These are phyloP conservation scores for Recurvomyces mirabilis DNA, from an alignment of 495 filamentous ascomycete genomes.

Conservation along the genomic window DNA sequence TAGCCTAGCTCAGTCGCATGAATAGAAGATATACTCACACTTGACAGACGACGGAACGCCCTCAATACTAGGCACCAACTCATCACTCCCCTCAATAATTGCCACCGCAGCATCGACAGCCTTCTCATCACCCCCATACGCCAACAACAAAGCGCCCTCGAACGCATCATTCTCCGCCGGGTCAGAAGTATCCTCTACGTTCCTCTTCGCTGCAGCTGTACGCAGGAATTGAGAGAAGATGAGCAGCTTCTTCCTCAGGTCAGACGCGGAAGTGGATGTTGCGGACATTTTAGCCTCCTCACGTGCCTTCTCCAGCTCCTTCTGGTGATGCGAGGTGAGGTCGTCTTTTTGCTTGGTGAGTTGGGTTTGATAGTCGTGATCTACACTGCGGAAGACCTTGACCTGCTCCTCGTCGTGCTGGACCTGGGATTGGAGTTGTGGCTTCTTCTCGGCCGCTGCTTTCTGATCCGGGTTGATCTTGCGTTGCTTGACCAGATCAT, in stretches of 20 bases:
- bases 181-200: constrained; percentile 48
- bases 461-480: constrained; percentile 93
- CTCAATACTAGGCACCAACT: constrained; percentile 54
- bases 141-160: constrained; percentile 75
- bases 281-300: constrained; percentile 39
- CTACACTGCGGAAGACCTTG: constrained; percentile 68
- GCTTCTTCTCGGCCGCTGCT: constrained; percentile 79
- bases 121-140: constrained; percentile 75
- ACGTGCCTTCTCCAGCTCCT: constrained; percentile 59
- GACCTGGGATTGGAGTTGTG: constrained; percentile 62
- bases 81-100: constrained; percentile 69
- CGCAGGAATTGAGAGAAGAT: constrained; percentile 35
- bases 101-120: constrained; percentile 77
- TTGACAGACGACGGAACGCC: constrained; percentile 58
- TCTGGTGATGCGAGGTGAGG: constrained; percentile 56
- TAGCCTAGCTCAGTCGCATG: constrained; percentile 24
- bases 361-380: constrained; percentile 61
- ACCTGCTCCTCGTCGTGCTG: constrained; percentile 76
- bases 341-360: constrained; percentile 57
- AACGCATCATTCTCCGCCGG: constrained; percentile 71
- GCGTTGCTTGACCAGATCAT: constrained; percentile 67
- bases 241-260: constrained; percentile 38
- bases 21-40: constrained; percentile 45
- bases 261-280: constrained; percentile 46
- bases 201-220: constrained; percentile 49